Conservation (phyloP, 2,329 filamentous ascomycete genomes). For the Coleophoma eucalyptorum region DNA sequence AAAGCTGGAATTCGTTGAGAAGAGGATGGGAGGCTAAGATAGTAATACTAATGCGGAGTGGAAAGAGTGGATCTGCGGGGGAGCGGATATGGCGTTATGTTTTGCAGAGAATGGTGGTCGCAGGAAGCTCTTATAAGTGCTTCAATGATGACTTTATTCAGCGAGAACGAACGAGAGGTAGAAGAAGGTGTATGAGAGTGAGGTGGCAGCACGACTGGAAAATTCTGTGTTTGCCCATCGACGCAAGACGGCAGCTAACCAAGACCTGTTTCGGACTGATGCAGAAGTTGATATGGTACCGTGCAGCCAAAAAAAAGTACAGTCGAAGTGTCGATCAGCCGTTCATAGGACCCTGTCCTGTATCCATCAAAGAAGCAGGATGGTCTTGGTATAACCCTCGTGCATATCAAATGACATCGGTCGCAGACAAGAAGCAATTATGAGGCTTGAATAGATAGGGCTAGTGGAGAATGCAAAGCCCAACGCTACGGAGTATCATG, state of each 20-base stretch:
- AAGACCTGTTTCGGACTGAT: conserved; percentile 28
- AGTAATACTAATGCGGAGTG: conserved; percentile 18
- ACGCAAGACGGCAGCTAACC: conserved; percentile 27
- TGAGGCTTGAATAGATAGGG: conserved; percentile 20
- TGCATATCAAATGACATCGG: conserved; percentile 15
- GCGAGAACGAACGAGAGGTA: conserved; percentile 6
- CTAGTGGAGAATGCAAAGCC: conserved; percentile 24
- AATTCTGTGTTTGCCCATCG: conserved; percentile 24
- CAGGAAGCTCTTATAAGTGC: conserved; percentile 26
- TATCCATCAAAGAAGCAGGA: conserved; percentile 24
- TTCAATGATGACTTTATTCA: conserved; percentile 7
- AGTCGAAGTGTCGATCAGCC: conserved; percentile 23
- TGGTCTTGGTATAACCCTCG: conserved; percentile 24
- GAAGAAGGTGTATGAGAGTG: conserved; percentile 14
- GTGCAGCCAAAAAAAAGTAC: conserved; percentile 26
- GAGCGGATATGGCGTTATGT: conserved; percentile 24
- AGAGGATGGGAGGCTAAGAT: conserved; percentile 8
- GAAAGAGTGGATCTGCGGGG: conserved; percentile 20
- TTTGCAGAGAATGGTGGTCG: conserved; percentile 22
- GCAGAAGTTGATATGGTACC: conserved; percentile 21
- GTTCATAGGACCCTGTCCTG: conserved; percentile 26
- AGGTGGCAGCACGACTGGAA: conserved; percentile 24
- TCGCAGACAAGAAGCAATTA: conserved; percentile 20
- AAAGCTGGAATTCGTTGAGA: conserved; percentile 6
- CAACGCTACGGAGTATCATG: conserved; percentile 26